Evolutionary conservation across 495 filamentous ascomycete genomes (phyloP), one percentile per base, ranked within the genome.

Genomic region (Extremus antarcticus): DNA sequence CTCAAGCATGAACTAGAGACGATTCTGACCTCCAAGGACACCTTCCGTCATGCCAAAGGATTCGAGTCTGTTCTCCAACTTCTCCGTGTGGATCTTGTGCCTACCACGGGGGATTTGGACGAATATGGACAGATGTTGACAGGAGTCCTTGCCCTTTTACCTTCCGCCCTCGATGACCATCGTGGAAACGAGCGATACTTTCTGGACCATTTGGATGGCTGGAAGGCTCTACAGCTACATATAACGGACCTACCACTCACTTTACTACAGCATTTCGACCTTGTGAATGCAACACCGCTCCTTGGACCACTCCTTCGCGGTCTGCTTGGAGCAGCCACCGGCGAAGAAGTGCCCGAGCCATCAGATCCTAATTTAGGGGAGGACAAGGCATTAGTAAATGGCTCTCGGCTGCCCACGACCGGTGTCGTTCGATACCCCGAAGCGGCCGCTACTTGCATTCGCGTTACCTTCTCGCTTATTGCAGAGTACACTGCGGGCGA

Each of bases 181-280:
- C 77, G 82, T 54, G 91, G 90, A 13, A 98, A 97, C 70, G 76
- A 82, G 57, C 80, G 85, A 55, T 95, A 90, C 68, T 97, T 96
- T 69, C 76, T 80, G 49, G 79, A 79, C 56, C 76, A 51, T 21
- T 25, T 50, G 1, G 47, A 52, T 17, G 57, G 57, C 16, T 59
- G 57, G 57, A 24, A 43, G 24, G 17, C 10, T 21, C 17, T 59
- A 15, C 23, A 50, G 16, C 13, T 15, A 48, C 13, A 9, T 10
- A 16, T 48, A 15, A 25, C 9, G 9, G 46, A 10, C 21, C 19
- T 48, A 7, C 7, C 4, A 21, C 7, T n/a, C 3, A 17, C 7
- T 17, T 3, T 20, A 4, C 46, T 48, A 8, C 13, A 11, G 46
- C 20, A n/a, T 3, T 3, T 3, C 23, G 46, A 48, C 7, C 9